Percentiles rank a stretch among this genome's conserved stretches.
These are phyloP conservation scores for Avena sativa DNA, from an alignment of 176 grass and related monocot species.

Conservation along the genomic window DNA sequence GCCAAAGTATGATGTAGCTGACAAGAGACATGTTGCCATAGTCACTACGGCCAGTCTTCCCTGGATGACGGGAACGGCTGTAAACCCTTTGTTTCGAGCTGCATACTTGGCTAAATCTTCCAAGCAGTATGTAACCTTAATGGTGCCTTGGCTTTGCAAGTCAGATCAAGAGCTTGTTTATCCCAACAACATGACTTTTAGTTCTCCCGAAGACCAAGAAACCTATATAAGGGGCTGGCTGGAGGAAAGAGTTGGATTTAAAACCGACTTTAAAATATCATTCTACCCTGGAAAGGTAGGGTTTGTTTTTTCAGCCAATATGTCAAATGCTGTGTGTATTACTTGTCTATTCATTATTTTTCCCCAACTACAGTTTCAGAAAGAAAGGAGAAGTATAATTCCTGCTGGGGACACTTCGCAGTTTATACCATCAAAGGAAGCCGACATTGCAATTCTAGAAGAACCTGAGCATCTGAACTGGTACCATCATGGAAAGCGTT, in stretches of 20 bases:
- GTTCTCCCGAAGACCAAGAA: slow-evolving; percentile 85
- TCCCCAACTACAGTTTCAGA: slow-evolving; percentile 66
- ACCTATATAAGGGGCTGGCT: slow-evolving; percentile 85
- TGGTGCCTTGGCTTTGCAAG: slow-evolving; percentile 95
- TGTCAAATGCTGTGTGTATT: slow-evolving; percentile 23
- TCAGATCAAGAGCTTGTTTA: slow-evolving; percentile 94
- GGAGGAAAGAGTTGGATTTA: slow-evolving; percentile 91
- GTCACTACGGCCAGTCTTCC: slow-evolving; percentile 97
- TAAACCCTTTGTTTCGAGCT: slow-evolving; percentile 96
- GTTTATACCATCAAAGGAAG: slow-evolving; percentile 81
- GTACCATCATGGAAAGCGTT: slow-evolving; percentile 97
- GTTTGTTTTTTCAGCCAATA: background rate
- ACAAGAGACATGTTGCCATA: slow-evolving; percentile 82
- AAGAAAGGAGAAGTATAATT: slow-evolving; percentile 94
- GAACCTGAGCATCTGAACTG: slow-evolving; percentile 96
- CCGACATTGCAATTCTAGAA: slow-evolving; percentile 94
- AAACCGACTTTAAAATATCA: slow-evolving; percentile 85
- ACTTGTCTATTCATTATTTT: slow-evolving; percentile 17
- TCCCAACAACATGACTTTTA: slow-evolving; percentile 86
- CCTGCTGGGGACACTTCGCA: slow-evolving; percentile 89
- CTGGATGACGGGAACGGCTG: slow-evolving; percentile 99
- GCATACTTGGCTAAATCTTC: slow-evolving; percentile 85
- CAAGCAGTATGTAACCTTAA: slow-evolving; percentile 80
- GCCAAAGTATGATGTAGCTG: slow-evolving; percentile 44
- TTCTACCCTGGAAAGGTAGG: slow-evolving; percentile 97